phyloP scores from a whole-genome alignment of 257 asterid species.

The Asclepias syriaca region DNA sequence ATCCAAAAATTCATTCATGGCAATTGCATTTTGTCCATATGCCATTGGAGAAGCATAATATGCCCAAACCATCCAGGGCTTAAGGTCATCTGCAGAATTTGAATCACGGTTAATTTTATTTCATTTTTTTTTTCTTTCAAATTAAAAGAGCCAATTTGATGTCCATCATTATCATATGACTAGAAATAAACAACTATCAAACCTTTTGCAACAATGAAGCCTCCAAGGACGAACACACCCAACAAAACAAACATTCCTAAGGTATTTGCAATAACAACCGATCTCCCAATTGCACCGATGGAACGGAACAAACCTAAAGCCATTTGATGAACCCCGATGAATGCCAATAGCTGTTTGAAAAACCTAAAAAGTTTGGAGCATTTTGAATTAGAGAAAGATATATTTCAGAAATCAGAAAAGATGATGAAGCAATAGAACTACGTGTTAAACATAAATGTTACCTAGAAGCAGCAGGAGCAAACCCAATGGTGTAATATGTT shows the following conservation, averaged over 20 bases:
- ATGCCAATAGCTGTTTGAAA: slow-evolving; percentile 69
- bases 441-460: slow-evolving; percentile 37
- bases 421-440: background rate
- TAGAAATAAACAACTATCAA: background rate
- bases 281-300: slow-evolving; percentile 41
- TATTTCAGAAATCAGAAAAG: background rate
- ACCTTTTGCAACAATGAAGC: slow-evolving; percentile 34
- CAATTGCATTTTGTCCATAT: slow-evolving; percentile 88
- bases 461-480: slow-evolving; percentile 74
- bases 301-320: slow-evolving; percentile 71
- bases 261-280: too few relatives aligned
- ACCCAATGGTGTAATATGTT: slow-evolving; percentile 79
- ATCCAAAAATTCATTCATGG: slow-evolving; percentile 70
- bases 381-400: background rate
- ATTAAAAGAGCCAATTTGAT: background rate
- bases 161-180: background rate
- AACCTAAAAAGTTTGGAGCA: slow-evolving; percentile 31
- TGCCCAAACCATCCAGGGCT: slow-evolving; percentile 88
- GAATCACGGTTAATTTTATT: background rate
- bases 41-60: slow-evolving; percentile 84
- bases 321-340: slow-evolving; percentile 66
- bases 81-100: slow-evolving; percentile 47
- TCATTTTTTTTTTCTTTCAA: background rate
- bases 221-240: too few relatives aligned
- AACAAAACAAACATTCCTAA: too few relatives aligned